Evolutionary conservation across 1,139 yeast species (phyloP).

Genomic region (Fermentozyma sake): DNA sequence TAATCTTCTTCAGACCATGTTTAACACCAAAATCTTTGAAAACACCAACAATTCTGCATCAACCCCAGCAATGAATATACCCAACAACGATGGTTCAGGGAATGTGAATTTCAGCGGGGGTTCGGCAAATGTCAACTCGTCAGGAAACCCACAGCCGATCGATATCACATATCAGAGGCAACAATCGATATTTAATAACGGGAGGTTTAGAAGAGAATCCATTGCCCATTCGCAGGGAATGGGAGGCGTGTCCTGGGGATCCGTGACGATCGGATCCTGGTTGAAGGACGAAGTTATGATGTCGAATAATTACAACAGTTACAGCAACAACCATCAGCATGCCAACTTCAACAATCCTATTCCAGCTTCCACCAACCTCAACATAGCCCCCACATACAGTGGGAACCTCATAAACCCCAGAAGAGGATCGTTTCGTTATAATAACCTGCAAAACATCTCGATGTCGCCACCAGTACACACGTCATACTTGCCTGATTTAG

Average conservation of each 20-base stretch:
- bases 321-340: slow-evolving; percentile 10
- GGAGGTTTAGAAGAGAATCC: slow-evolving; percentile 67
- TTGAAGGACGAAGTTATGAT: slow-evolving; percentile 83
- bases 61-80: slow-evolving; percentile 16
- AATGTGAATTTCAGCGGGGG: too few species aligned
- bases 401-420: slow-evolving; percentile 39
- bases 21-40: slow-evolving; percentile 16
- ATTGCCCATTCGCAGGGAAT: slow-evolving; percentile 95
- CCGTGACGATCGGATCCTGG: slow-evolving; percentile 93
- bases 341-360: slow-evolving; percentile 9
- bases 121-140: slow-evolving; percentile 3
- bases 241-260: slow-evolving; percentile 99
- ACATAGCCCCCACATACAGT: slow-evolving; percentile 4
- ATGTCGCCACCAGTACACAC: slow-evolving; percentile 68
- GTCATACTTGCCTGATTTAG: slow-evolving; percentile 83
- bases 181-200: slow-evolving; percentile 34
- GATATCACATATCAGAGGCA: slow-evolving; percentile 43
- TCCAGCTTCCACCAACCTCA: slow-evolving; percentile 8
- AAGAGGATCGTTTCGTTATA: slow-evolving; percentile 38
- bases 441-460: slow-evolving; percentile 23
- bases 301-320: slow-evolving; percentile 28
- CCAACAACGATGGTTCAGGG: slow-evolving; percentile 6
- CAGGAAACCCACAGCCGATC: slow-evolving; percentile 37
- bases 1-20: slow-evolving; percentile 12
- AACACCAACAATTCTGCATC: slow-evolving; percentile 10